phyloP scores from a whole-genome alignment of 2,329 filamentous ascomycete species.

The Tolypocladium pustulatum region DNA sequence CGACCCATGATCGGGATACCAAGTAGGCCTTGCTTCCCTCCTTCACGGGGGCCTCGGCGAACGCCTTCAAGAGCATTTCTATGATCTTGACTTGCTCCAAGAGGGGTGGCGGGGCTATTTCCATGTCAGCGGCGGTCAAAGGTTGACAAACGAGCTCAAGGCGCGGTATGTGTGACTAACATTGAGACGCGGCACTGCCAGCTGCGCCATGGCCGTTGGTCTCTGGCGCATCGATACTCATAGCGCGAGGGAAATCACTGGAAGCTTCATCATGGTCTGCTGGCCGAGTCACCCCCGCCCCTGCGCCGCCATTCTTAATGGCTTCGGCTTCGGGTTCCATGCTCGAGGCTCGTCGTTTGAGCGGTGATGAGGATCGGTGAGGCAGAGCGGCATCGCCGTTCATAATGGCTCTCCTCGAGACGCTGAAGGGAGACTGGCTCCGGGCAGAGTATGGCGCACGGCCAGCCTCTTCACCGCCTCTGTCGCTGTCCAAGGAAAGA shows the following conservation, averaged over 20 bases:
- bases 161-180: slow-evolving; percentile 13
- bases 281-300: slow-evolving; percentile 27
- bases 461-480: slow-evolving; percentile 35
- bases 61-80: slow-evolving; percentile 45
- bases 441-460: slow-evolving; percentile 27
- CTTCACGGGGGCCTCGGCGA: slow-evolving; percentile 40
- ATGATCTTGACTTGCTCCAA: slow-evolving; percentile 63
- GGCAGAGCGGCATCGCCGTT: slow-evolving; percentile 46
- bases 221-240: slow-evolving; percentile 29
- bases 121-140: slow-evolving; percentile 2
- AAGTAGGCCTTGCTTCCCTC: slow-evolving; percentile 70
- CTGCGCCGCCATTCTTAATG: slow-evolving; percentile 31
- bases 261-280: slow-evolving; percentile 7
- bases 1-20: slow-evolving; percentile 71
- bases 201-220: slow-evolving; percentile 5
- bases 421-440: slow-evolving; percentile 42
- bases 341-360: slow-evolving; percentile 53
- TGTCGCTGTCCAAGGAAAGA: slow-evolving; percentile 45
- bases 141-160: not conserved
- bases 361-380: slow-evolving; percentile 52
- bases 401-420: slow-evolving; percentile 45
- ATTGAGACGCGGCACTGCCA: slow-evolving; percentile 10
- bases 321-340: slow-evolving; percentile 41
- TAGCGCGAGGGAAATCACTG: slow-evolving; percentile 22
- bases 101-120: slow-evolving; percentile 25